Conservation (phyloP, 108 stramenopile species). For the Bacterosira constricta region DNA sequence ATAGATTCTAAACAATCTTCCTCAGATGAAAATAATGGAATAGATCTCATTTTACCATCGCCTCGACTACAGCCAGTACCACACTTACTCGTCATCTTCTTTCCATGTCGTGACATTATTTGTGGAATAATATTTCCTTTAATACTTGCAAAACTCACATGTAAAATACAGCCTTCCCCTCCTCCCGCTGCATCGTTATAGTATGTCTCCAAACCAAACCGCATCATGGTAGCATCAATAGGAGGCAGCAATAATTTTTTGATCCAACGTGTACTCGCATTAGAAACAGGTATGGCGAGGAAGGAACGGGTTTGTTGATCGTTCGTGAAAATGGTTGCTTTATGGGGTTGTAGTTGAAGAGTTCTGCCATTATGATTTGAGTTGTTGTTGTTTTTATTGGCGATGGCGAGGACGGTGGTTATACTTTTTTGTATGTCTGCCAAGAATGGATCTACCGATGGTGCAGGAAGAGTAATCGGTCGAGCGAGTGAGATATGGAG, state of each 20-base stretch:
- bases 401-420: neutral
- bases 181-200: neutral
- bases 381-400: neutral
- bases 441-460: conserved; percentile 40
- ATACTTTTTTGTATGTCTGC: conserved; percentile 24
- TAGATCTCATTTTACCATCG: neutral
- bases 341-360: conserved; percentile 20
- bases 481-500: conserved; percentile 37
- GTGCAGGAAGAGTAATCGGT: conserved; percentile 37
- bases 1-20: neutral
- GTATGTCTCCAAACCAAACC: conserved; percentile 33
- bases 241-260: conserved; percentile 31
- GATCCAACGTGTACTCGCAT: conserved; percentile 24
- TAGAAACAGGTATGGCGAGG: conserved; percentile 31
- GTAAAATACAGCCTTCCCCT: conserved; percentile 30
- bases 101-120: conserved; percentile 1
- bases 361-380: neutral
- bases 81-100: neutral
- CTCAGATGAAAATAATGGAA: conserved; percentile 14
- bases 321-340: conserved; percentile 34
- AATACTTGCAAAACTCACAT: conserved; percentile 47
- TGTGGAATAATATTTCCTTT: conserved; percentile 35
- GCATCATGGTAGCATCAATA: conserved; percentile 35
- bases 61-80: neutral
- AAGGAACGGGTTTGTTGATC: conserved; percentile 35